These are phyloP conservation scores for Leishmania amazonensis DNA, from an alignment of 208 protist species.

Conservation along the genomic window DNA sequence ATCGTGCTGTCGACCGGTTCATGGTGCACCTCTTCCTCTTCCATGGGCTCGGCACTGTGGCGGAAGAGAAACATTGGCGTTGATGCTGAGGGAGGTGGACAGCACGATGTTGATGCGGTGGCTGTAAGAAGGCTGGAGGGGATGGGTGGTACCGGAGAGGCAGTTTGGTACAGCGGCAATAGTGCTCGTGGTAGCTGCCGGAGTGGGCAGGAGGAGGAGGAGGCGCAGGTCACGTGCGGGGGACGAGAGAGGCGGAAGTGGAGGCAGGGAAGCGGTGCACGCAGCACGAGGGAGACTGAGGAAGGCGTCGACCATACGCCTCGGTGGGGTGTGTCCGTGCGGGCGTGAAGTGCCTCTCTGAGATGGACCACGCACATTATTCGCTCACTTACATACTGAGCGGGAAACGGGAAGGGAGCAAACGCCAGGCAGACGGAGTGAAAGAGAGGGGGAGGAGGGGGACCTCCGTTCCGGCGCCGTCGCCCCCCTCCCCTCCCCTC, in stretches of 20 bases:
- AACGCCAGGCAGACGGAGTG: neutral
- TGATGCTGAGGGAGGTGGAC: neutral
- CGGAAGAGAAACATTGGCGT: slow-evolving; percentile 20
- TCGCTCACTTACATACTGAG: neutral
- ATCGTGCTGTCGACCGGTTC: slow-evolving; percentile 11
- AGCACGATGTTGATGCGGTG: neutral
- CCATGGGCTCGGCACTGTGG: slow-evolving; percentile 10
- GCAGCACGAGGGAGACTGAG: neutral
- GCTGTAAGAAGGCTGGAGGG: neutral
- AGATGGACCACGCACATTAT: neutral
- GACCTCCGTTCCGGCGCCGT: neutral
- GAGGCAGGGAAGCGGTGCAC: neutral
- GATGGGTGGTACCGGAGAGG: neutral
- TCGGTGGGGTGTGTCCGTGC: neutral
- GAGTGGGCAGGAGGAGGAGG: neutral
- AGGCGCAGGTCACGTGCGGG: neutral
- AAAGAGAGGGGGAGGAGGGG: neutral
- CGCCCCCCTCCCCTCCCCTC: neutral
- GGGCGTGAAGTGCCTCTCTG: neutral
- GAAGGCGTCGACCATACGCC: neutral
- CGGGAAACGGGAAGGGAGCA: neutral
- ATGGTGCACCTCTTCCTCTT: slow-evolving; percentile 5
- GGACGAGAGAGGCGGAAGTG: neutral
- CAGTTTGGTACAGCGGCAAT: neutral
- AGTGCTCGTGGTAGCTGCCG: neutral